Evolutionary conservation across 208 protist genomes (phyloP).

Genomic region (Blastocrithidia nonstop): DNA sequence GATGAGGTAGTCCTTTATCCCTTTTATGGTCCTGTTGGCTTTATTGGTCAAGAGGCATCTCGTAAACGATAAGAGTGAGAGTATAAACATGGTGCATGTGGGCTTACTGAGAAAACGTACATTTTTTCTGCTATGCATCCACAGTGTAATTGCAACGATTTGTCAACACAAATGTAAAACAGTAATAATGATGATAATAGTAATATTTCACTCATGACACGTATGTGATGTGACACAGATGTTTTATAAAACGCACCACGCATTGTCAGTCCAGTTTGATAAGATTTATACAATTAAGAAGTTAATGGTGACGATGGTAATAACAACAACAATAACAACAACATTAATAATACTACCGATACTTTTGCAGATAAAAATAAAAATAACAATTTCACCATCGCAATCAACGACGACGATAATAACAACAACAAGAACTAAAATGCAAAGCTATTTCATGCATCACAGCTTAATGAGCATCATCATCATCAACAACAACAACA

Average conservation of each 20-base stretch:
- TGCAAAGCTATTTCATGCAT: neutral
- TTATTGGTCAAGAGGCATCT: slow-evolving; percentile 12
- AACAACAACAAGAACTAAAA: neutral
- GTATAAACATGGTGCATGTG: slow-evolving; percentile 6
- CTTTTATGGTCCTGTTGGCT: slow-evolving; percentile 27
- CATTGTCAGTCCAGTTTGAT: slow-evolving; percentile 10
- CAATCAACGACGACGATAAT: slow-evolving; percentile 1
- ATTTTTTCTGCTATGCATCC: no score
- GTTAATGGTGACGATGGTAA: neutral
- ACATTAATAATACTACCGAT: neutral
- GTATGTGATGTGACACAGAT: slow-evolving; percentile 16
- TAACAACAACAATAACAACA: slow-evolving; percentile 4
- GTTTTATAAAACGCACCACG: slow-evolving; percentile 8
- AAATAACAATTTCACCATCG: neutral
- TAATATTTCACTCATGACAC: slow-evolving; percentile 10
- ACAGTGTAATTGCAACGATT: slow-evolving; percentile 5
- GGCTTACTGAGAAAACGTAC: slow-evolving; percentile 14
- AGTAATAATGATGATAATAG: neutral
- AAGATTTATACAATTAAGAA: slow-evolving; percentile 1
- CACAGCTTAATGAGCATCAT: neutral
- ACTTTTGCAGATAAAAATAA: neutral
- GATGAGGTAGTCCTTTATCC: neutral
- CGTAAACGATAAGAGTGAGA: slow-evolving; percentile 11
- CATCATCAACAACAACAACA: slow-evolving; percentile 1
- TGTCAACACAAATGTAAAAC: neutral